Base-by-base conservation (phyloP, 176 grass and related monocot species). In the Oryza rufipogon region DNA sequence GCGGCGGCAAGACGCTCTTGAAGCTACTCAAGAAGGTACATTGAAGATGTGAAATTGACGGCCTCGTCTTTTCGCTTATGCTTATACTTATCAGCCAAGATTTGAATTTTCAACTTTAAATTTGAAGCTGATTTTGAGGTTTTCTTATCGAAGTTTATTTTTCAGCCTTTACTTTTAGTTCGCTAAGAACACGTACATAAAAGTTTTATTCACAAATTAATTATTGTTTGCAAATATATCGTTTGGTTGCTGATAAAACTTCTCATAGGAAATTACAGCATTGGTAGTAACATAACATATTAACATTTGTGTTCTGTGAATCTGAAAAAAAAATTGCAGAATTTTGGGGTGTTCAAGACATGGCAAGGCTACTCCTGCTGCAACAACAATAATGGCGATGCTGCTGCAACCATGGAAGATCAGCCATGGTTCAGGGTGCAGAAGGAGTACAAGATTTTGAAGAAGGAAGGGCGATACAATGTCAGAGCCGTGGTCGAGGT, bases 371-470 rank as follows among this genome's bases (percentile, higher is more conserved):
- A 81, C 6, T 75, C 82, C 1, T 81, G 75, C 2, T 7, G 65
- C 39, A 41, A 41, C 83, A 13, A 7, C 78, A 13, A 64, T 66
- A 13, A 71, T 30, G 38, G 42, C 26, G 1, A 17, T 8, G 39
- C 39, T 0, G 39, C 39, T 34, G 44, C 58, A 10, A 42, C 3
- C 23, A 6, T 26, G 23, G 81, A 66, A n/a, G 71, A 41, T 41
- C 39, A 81, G 44, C 73, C 72, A 64, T 97, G 92, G 92, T 97
- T 94, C 68, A 97, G 82, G 13, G 90, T 97, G 1, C 60, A 73
- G 17, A 89, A 74, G 71, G 68, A 64, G 47, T 14, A 49, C 46
- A 48, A 4, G 17, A 36, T 89, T 73, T 77, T 85, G 19, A 81
- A 65, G 71, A 89, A 74, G 41, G 52, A 51, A 69, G 41, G 77